Conservation (phyloP, 768 basidiomycete species). For the Tulasnella sp. region DNA sequence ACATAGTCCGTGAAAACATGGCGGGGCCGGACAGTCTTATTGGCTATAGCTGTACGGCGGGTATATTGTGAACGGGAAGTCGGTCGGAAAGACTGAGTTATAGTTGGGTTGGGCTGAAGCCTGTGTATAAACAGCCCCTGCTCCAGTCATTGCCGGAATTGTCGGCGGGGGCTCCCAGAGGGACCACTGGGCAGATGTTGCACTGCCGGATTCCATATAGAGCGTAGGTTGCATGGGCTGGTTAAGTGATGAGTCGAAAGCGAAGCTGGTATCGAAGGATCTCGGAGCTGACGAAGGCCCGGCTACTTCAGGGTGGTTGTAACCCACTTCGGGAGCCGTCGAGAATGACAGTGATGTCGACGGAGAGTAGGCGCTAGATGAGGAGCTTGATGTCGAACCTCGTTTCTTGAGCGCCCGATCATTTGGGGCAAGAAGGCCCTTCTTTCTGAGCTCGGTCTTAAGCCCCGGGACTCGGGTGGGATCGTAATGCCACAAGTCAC, state of each 20-base stretch:
- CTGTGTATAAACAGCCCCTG: not conserved
- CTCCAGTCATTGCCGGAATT: not conserved
- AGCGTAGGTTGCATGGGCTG: not conserved
- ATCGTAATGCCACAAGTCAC: conserved; percentile 12
- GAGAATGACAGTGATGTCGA: not conserved
- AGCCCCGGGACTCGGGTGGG: not conserved
- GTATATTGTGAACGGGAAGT: not conserved
- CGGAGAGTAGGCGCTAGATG: not conserved
- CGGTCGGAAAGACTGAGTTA: not conserved
- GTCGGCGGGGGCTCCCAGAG: not conserved
- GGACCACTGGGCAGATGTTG: conserved; percentile 2
- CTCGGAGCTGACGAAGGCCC: not conserved
- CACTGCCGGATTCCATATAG: not conserved
- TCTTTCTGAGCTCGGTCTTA: conserved; percentile 2
- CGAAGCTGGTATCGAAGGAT: not conserved
- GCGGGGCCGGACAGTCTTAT: not conserved
- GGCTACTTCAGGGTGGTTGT: not conserved
- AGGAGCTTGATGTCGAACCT: not conserved
- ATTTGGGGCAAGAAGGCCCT: not conserved
- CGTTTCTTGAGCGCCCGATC: not conserved
- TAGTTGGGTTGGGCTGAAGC: not conserved
- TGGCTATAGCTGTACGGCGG: not conserved
- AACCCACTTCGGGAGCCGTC: not conserved
- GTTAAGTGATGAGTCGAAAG: not conserved
- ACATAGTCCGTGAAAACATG: not conserved